These are phyloP conservation scores for Capronia coronata DNA, from an alignment of 2,329 filamentous ascomycete genomes.

Conservation along the genomic window DNA sequence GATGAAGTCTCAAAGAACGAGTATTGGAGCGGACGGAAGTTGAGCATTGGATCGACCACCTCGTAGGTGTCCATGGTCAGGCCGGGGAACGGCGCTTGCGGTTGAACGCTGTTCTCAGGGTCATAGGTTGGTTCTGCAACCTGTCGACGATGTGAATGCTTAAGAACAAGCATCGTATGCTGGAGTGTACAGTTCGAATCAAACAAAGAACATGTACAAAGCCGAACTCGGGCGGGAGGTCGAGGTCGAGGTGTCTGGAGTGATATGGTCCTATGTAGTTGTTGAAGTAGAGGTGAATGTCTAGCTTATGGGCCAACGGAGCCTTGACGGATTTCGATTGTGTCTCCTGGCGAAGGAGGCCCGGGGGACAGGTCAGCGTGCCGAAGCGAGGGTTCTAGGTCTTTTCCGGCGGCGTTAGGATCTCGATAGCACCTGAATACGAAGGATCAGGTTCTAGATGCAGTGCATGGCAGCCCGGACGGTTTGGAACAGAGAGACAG, in stretches of 20 bases:
- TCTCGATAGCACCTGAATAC: slow-evolving; percentile 15
- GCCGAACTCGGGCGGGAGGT: slow-evolving; percentile 7
- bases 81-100: slow-evolving; percentile 23
- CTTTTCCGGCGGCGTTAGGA: slow-evolving; percentile 7
- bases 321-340: neutral
- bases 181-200: neutral
- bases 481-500: neutral
- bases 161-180: slow-evolving; percentile 25
- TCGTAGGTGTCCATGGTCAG: slow-evolving; percentile 23
- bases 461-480: neutral
- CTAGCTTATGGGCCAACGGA: slow-evolving; percentile 6
- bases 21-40: slow-evolving; percentile 22
- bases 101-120: slow-evolving; percentile 14
- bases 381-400: slow-evolving; percentile 8
- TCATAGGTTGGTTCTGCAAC: slow-evolving; percentile 18
- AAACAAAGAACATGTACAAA: neutral
- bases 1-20: slow-evolving; percentile 22
- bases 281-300: neutral
- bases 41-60: slow-evolving; percentile 17
- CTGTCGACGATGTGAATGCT: slow-evolving; percentile 25
- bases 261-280: neutral
- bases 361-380: neutral
- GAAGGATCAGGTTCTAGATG: slow-evolving; percentile 15
- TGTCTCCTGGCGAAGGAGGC: neutral
- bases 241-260: neutral